Base-by-base conservation (phyloP, 345 rosid genomes). In the Zanthoxylum bungeanum region DNA sequence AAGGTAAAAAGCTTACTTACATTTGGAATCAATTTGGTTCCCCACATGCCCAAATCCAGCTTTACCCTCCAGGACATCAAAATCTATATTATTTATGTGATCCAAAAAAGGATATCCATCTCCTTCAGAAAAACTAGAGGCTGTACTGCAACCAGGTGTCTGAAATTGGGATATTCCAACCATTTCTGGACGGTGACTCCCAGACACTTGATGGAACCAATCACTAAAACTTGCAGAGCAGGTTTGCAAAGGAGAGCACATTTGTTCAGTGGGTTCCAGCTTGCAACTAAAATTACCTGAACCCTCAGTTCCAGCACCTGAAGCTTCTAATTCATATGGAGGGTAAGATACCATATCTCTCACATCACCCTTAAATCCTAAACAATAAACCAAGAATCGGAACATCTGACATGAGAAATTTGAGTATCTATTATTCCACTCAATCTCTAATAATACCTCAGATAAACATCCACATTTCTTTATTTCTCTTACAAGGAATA, bases 201-300 rank as follows among this genome's bases (percentile, higher is more conserved):
- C 84, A 53, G 64, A 81, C 53, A 71, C 46, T 56, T 58, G 51
- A 0, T 75, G 59, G 77, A 37, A 71, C 81, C 83, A 85, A 33
- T 82, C 85, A 33, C 78, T 79, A 7, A 74, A 75, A 80, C 85
- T 80, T 47, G 83, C 83, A 70, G 86, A 81, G 68, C 74, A 65
- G 64, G 86, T 64, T 27, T n/a, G 77, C 68, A 80, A 50, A 11
- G 80, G 78, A 46, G 82, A 84, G 78, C 68, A 66, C 68, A 73
- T 76, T 33, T 72, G 60, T 61, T 50, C 80, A 24, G 73, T 44
- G 22, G 58, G 28, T 36, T 78, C 87, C 60, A 77, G 25, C 12
- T 75, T 78, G 34, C 61, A 60, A 64, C 65, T 66, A 34, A 70
- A 75, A 51, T 79, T 78, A 44, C 80, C 73, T 47, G 84, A 77